A percentile compares a stretch with the other conserved stretches of the same genome.
phyloP scores from a whole-genome alignment of 257 asterid genomes.

The Solanum paucissectum region DNA sequence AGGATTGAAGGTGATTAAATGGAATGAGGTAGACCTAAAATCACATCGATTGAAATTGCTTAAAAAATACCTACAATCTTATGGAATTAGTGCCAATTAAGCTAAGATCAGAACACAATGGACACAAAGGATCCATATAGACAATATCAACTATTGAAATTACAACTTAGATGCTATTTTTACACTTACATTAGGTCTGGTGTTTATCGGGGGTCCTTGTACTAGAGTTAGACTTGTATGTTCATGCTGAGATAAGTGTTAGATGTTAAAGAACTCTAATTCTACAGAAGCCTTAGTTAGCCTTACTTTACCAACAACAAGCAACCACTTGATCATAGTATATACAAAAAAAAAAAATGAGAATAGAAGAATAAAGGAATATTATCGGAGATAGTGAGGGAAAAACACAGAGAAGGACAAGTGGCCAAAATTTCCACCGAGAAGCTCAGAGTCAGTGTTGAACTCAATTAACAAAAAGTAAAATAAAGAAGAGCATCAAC shows the following conservation, averaged over 20 bases:
- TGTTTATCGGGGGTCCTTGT: not conserved
- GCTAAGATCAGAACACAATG: not conserved
- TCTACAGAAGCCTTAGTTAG: not conserved
- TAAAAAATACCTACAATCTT: not conserved
- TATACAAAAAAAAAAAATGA: not conserved
- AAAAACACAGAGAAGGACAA: not conserved
- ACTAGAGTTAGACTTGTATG: not conserved
- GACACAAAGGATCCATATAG: not conserved
- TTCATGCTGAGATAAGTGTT: not conserved
- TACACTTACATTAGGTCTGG: not conserved
- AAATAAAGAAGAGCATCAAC: slow-evolving; percentile 8
- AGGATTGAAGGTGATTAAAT: not conserved
- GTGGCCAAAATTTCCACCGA: not conserved
- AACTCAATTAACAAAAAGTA: not conserved
- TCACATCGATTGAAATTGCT: not conserved
- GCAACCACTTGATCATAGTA: not conserved
- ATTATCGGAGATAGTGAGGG: not conserved
- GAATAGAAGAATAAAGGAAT: not conserved
- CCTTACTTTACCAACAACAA: not conserved
- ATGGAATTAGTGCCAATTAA: not conserved
- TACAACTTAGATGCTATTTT: not conserved
- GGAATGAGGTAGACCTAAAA: not conserved
- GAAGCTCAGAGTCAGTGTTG: not conserved
- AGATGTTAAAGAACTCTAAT: not conserved
- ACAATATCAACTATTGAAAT: not conserved